Percentiles rank a stretch among this genome's conserved stretches.
phyloP scores from a whole-genome alignment of 2,329 filamentous ascomycete species.

The Acephala macrosclerotiorum region DNA sequence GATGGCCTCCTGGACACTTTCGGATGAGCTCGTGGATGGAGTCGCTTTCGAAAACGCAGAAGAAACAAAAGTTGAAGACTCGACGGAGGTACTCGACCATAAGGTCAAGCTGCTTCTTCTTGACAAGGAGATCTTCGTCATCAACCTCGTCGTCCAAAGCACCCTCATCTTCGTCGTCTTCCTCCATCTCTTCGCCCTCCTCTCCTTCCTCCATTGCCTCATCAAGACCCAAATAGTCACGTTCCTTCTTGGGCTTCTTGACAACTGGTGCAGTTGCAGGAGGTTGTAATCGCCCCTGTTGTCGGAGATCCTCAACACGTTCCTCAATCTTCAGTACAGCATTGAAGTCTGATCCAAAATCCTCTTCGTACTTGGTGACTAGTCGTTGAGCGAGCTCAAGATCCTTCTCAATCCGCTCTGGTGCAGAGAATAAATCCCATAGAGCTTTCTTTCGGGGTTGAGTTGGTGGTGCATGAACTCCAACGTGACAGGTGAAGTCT shows the following conservation, averaged over 20 bases:
- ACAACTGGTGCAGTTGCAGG: slow-evolving; percentile 58
- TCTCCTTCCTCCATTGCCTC: slow-evolving; percentile 68
- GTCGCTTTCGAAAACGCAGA: slow-evolving; percentile 98
- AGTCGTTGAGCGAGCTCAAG: slow-evolving; percentile 83
- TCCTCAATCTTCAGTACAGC: slow-evolving; percentile 84
- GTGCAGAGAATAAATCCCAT: slow-evolving; percentile 95
- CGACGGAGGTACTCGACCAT: slow-evolving; percentile 95
- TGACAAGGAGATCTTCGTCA: slow-evolving; percentile 85
- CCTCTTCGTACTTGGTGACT: slow-evolving; percentile 83
- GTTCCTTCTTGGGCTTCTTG: slow-evolving; percentile 69
- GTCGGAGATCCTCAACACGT: slow-evolving; percentile 81
- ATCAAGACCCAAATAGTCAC: slow-evolving; percentile 63
- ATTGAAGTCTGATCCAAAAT: slow-evolving; percentile 79
- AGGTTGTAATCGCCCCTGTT: slow-evolving; percentile 79
- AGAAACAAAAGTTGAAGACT: slow-evolving; percentile 99
- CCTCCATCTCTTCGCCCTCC: slow-evolving; percentile 79
- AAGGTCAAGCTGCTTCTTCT: slow-evolving; percentile 97
- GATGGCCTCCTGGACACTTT: slow-evolving; percentile 97
- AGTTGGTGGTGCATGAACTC: slow-evolving; percentile 88
- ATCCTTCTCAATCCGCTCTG: slow-evolving; percentile 92
- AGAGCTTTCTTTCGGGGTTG: slow-evolving; percentile 92
- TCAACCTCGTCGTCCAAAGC: slow-evolving; percentile 81
- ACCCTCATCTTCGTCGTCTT: slow-evolving; percentile 71
- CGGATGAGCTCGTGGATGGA: slow-evolving; percentile 94
- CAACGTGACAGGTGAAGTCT: slow-evolving; percentile 97